Conservation (phyloP, 345 rosid genomes). For the Diplotaxis tenuifolia region DNA sequence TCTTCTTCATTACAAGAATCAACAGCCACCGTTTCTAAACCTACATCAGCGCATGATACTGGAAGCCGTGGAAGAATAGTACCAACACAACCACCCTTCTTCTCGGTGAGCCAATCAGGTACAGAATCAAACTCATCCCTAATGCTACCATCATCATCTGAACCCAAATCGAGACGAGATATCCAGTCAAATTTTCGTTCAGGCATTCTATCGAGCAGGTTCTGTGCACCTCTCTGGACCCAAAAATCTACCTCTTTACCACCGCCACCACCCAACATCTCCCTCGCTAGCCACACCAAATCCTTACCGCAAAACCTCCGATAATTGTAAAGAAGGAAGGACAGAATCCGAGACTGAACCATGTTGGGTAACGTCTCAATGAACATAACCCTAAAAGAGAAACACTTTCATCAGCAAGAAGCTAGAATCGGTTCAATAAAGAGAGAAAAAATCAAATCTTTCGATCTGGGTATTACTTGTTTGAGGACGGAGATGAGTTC, state of each 20-base stretch:
- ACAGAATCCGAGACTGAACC: slow-evolving; percentile 62
- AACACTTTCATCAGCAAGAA: slow-evolving; percentile 7
- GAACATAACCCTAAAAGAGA: slow-evolving; percentile 53
- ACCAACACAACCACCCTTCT: slow-evolving; percentile 23
- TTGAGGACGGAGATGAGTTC: slow-evolving; percentile 38
- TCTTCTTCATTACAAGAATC: slow-evolving; percentile 34
- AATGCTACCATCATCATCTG: slow-evolving; percentile 28
- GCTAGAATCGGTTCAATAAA: neutral
- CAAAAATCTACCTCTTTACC: slow-evolving; percentile 48
- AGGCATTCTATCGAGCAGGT: slow-evolving; percentile 64
- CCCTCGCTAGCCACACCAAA: slow-evolving; percentile 49
- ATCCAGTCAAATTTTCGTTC: slow-evolving; percentile 41
- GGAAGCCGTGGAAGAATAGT: slow-evolving; percentile 70
- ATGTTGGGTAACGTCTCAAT: slow-evolving; percentile 64
- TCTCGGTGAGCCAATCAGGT: slow-evolving; percentile 56
- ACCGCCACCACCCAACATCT: slow-evolving; percentile 34
- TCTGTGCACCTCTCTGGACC: slow-evolving; percentile 60
- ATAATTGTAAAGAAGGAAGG: slow-evolving; percentile 54
- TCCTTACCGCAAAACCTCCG: slow-evolving; percentile 50
- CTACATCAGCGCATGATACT: slow-evolving; percentile 33
- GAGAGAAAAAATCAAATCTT: neutral
- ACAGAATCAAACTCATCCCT: slow-evolving; percentile 47
- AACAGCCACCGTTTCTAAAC: slow-evolving; percentile 32
- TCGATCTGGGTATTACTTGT: slow-evolving; percentile 40
- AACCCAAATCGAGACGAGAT: slow-evolving; percentile 46